These are phyloP conservation scores for Pharus latifolius DNA, from an alignment of 176 grass and related monocot genomes.

Conservation along the genomic window DNA sequence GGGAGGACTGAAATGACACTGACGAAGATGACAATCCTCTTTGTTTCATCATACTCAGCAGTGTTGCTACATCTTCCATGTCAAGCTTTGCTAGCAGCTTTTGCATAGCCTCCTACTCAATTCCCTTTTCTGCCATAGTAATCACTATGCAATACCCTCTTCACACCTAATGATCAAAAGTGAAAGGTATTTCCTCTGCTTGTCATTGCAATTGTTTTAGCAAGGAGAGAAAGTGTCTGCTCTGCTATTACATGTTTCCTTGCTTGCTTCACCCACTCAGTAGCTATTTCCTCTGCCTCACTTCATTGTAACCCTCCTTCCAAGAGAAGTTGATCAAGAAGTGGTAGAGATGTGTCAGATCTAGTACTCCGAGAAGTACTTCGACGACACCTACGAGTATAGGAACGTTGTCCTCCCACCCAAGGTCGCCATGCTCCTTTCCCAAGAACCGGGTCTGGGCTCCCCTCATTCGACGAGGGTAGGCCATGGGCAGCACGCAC, in stretches of 20 bases:
- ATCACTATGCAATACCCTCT: no score
- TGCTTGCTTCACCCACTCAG: slow-evolving; percentile 65
- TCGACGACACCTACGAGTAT: slow-evolving; percentile 52
- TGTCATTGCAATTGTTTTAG: no score
- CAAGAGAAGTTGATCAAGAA: slow-evolving; percentile 20
- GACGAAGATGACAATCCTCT: no score
- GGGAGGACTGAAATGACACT: no score
- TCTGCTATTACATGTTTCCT: slow-evolving; percentile 68
- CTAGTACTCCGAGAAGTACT: slow-evolving; percentile 58
- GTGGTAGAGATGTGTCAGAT: slow-evolving; percentile 39
- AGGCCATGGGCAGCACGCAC: slow-evolving; percentile 35
- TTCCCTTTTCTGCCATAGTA: no score
- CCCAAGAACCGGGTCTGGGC: slow-evolving; percentile 54
- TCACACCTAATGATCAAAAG: no score
- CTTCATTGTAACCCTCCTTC: slow-evolving; percentile 68
- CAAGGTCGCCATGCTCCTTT: slow-evolving; percentile 41
- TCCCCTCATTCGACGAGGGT: slow-evolving; percentile 6
- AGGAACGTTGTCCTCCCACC: slow-evolving; percentile 51
- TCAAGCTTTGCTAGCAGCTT: no score
- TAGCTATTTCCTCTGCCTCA: slow-evolving; percentile 54
- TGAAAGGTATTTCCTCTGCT: no score
- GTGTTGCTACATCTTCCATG: no score
- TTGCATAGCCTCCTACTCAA: no score
- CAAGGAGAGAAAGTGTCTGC: slow-evolving; percentile 88
- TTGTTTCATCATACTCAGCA: no score